Evolutionary conservation across 495 filamentous ascomycete species (phyloP), one percentile per base, ranked within the genome.

Genomic region (Penicillium manginii): DNA sequence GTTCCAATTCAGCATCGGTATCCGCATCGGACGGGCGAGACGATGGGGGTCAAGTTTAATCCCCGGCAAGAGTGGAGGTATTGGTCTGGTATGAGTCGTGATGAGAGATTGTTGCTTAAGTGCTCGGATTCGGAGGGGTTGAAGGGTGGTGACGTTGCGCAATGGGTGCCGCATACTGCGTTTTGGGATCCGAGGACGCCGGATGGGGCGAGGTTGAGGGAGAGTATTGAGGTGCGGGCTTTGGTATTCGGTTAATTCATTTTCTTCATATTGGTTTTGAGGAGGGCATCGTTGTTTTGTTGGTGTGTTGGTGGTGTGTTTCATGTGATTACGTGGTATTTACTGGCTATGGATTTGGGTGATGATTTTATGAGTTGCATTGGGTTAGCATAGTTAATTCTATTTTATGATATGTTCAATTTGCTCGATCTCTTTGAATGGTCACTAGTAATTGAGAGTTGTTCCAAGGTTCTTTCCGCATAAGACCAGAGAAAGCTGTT

Each of bases 211-310:
- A 79, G 79, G 65, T 74, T 73, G 17, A 79, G 88, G 67, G 89
- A 94, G 81, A 96, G 91, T 70, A 93, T 97, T 72, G 91, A 96
- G 72, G 89, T 96, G 17, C 80, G 91, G 67, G 88, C 91, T 17
- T 78, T 96, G 72, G 86, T 96, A 11, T 93, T 96, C 82, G 91
- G 91, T 0, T 90, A 61, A 43, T 43, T 43, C 4, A 48, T 12
- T 15, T 29, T n/a, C n/a, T n/a, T n/a, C n/a, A 29, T 29, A 0
- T 29, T 29, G 9, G 4, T 6, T 5, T 29, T 29, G 6, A 29
- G 26, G 26, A 8, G 26, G 26, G 26, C 2, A 29, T 29, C 6
- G 5, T 29, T 29, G 26, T n/a, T n/a, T n/a, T n/a, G 26, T 29
- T 29, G 9, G 6, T 7, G 6, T 29, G 3, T 8, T 29, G 9